Conservation (phyloP, 2,329 filamentous ascomycete species). For the Paracamarosporium sp. region DNA sequence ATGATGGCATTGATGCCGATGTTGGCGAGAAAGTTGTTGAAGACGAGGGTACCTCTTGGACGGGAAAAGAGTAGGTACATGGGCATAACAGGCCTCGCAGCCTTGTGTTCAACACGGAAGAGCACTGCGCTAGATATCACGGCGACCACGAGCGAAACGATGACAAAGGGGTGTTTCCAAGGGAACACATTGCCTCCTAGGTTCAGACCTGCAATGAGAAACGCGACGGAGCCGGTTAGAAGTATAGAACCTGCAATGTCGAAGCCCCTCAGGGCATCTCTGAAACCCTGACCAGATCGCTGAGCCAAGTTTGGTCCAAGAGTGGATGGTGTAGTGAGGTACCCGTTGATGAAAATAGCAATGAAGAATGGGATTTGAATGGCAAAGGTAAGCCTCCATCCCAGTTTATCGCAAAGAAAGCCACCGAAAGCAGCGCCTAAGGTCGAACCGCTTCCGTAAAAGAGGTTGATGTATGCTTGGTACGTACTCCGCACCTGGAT, state of each 20-base stretch:
- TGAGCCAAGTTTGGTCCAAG: slow-evolving; percentile 55
- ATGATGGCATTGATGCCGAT: slow-evolving; percentile 63
- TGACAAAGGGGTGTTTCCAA: slow-evolving; percentile 59
- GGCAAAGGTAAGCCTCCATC: slow-evolving; percentile 75
- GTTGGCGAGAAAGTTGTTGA: slow-evolving; percentile 59
- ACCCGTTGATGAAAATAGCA: slow-evolving; percentile 51
- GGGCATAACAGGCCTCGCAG: slow-evolving; percentile 56
- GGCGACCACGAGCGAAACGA: slow-evolving; percentile 54
- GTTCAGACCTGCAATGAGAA: slow-evolving; percentile 59
- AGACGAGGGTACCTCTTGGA: slow-evolving; percentile 57
- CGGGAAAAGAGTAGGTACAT: slow-evolving; percentile 54
- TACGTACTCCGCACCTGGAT: slow-evolving; percentile 76
- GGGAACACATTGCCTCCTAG: slow-evolving; percentile 60
- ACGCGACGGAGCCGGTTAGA: slow-evolving; percentile 54
- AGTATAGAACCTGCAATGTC: slow-evolving; percentile 58
- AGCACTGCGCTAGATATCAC: slow-evolving; percentile 49
- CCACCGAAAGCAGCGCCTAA: slow-evolving; percentile 74
- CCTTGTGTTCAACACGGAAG: slow-evolving; percentile 47
- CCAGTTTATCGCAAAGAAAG: slow-evolving; percentile 71
- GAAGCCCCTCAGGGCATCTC: slow-evolving; percentile 55
- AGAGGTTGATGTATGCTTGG: slow-evolving; percentile 72
- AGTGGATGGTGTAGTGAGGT: slow-evolving; percentile 51
- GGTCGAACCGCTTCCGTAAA: slow-evolving; percentile 60
- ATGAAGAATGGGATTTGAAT: slow-evolving; percentile 60
- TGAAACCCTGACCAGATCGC: slow-evolving; percentile 48